phyloP scores from a whole-genome alignment of 2,329 filamentous ascomycete species.

The Rachicladosporium sp. region DNA sequence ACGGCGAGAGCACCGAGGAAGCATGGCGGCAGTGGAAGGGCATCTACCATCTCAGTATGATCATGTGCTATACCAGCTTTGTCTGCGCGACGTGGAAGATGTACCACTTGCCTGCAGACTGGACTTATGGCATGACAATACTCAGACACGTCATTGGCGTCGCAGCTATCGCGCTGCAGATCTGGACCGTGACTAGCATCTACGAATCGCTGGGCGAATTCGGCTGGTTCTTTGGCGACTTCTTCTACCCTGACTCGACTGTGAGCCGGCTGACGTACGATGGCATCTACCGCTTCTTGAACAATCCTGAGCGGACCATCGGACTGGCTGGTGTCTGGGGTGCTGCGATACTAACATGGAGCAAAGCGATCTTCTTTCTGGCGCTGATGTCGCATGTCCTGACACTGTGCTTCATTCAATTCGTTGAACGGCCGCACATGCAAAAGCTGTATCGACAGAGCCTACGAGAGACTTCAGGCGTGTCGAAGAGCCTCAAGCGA shows the following conservation, averaged over 20 bases:
- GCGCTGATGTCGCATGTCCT: slow-evolving; percentile 76
- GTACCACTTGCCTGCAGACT: slow-evolving; percentile 77
- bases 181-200: slow-evolving; percentile 87
- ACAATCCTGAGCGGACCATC: slow-evolving; percentile 91
- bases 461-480: slow-evolving; percentile 73
- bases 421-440: slow-evolving; percentile 95
- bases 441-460: slow-evolving; percentile 86
- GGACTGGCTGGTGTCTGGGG: slow-evolving; percentile 95
- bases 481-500: slow-evolving; percentile 81
- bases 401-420: slow-evolving; percentile 77
- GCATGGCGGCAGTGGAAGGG: slow-evolving; percentile 98
- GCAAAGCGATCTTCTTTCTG: slow-evolving; percentile 71
- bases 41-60: slow-evolving; percentile 84
- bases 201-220: slow-evolving; percentile 95
- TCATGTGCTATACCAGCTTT: slow-evolving; percentile 80
- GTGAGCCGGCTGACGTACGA: slow-evolving; percentile 70
- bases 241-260: slow-evolving; percentile 57
- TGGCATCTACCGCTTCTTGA: slow-evolving; percentile 94
- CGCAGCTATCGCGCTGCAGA: slow-evolving; percentile 69
- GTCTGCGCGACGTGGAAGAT: slow-evolving; percentile 91
- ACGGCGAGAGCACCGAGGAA: slow-evolving; percentile 77
- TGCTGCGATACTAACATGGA: slow-evolving; percentile 84
- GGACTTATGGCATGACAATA: slow-evolving; percentile 73
- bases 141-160: slow-evolving; percentile 78
- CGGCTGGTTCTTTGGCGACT: slow-evolving; percentile 98